These are phyloP conservation scores for Globisporangium emineosum DNA, from an alignment of 352 stramenopile species.

Conservation along the genomic window DNA sequence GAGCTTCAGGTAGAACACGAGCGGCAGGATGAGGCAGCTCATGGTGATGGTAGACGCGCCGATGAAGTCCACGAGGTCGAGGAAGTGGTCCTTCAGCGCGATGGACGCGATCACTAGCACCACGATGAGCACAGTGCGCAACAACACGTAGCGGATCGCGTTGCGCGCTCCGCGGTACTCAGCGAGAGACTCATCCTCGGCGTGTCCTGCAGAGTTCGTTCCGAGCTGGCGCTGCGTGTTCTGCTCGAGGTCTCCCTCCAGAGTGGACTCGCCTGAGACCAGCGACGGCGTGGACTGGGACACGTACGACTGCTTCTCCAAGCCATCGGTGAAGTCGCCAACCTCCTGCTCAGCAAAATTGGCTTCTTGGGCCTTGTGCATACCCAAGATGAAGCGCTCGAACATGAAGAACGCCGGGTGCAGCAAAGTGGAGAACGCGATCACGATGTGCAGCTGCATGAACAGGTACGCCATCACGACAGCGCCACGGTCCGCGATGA, in stretches of 20 bases:
- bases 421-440: constrained; percentile 44
- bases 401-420: constrained; percentile 48
- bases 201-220: not conserved
- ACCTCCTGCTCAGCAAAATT: constrained; percentile 1
- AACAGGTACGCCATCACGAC: constrained; percentile 42
- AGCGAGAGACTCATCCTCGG: not conserved
- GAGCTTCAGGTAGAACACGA: too few species aligned
- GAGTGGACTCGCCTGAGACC: constrained; percentile 14
- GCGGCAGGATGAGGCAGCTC: too few species aligned
- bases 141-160: too few species aligned
- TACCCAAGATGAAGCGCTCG: constrained; percentile 40
- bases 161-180: not conserved
- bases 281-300: constrained; percentile 12
- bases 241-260: constrained; percentile 15
- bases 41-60: too few species aligned
- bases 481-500: constrained; percentile 28
- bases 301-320: constrained; percentile 14
- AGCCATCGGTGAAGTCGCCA: not conserved
- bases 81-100: too few species aligned
- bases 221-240: constrained; percentile 9
- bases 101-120: not conserved
- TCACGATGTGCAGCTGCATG: constrained; percentile 56
- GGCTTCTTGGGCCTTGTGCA: constrained; percentile 24
- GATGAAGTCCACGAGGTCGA: too few species aligned
- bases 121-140: too few species aligned